Evolutionary conservation across 768 basidiomycete genomes (phyloP).

Genomic region (Boletus huronensis): DNA sequence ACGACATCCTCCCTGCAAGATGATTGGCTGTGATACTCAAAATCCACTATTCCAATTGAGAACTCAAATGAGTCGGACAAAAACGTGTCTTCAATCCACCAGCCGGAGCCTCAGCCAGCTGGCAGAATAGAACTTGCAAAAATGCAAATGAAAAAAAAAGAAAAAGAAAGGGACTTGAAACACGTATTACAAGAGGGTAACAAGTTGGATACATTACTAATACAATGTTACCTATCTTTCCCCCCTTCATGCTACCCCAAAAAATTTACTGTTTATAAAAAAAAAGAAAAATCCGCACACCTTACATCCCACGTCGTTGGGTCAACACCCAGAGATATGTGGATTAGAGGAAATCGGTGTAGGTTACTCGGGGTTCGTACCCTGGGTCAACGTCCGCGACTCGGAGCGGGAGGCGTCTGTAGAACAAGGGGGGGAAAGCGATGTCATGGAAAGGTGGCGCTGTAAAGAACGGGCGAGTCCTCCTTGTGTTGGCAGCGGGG

Average conservation of each 20-base stretch:
- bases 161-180: not conserved
- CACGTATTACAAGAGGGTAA: slow-evolving; percentile 25
- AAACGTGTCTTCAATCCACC: not conserved
- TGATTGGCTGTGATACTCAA: not conserved
- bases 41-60: not conserved
- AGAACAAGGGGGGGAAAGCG: slow-evolving; percentile 13
- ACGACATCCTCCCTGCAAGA: not conserved
- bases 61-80: too few species aligned
- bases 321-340: not conserved
- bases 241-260: not conserved
- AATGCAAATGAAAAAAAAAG: not conserved
- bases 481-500: slow-evolving; percentile 7
- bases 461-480: slow-evolving; percentile 21
- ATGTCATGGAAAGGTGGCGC: slow-evolving; percentile 27
- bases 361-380: slow-evolving; percentile 12
- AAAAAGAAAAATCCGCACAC: slow-evolving; percentile 1
- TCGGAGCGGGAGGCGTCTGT: slow-evolving; percentile 16
- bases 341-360: not conserved
- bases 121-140: not conserved
- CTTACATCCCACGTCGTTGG: not conserved
- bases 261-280: slow-evolving; percentile 8
- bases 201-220: slow-evolving; percentile 20
- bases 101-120: not conserved
- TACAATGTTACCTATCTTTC: slow-evolving; percentile 22
- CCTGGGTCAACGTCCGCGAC: slow-evolving; percentile 21